These are phyloP conservation scores for Yamadazyma takamatsuzukensis DNA, from an alignment of 805 yeast genomes.

Conservation along the genomic window DNA sequence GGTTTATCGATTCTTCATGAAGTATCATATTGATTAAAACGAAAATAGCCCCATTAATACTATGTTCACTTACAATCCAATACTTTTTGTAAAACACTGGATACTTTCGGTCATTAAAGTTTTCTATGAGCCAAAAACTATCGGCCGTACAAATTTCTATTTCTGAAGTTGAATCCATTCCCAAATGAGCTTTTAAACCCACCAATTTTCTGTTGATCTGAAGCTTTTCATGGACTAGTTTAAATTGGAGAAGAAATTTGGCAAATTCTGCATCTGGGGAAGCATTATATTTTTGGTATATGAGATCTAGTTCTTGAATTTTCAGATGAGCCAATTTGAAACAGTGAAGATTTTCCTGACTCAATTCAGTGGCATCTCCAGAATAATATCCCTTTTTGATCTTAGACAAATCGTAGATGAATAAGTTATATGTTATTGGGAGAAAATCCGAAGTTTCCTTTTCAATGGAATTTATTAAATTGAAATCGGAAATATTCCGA, in stretches of 20 bases:
- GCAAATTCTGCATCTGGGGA: not conserved
- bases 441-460: slow-evolving; percentile 18
- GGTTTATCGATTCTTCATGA: slow-evolving; percentile 1
- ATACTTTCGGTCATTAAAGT: slow-evolving; percentile 5
- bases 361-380: slow-evolving; percentile 2
- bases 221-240: slow-evolving; percentile 5
- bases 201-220: not conserved
- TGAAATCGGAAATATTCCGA: slow-evolving; percentile 12
- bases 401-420: slow-evolving; percentile 16
- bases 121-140: slow-evolving; percentile 1
- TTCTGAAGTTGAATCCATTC: slow-evolving; percentile 1
- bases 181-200: slow-evolving; percentile 1
- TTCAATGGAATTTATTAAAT: slow-evolving; percentile 7
- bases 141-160: not conserved
- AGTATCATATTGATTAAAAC: slow-evolving; percentile 7
- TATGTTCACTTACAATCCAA: slow-evolving; percentile 9
- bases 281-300: not conserved
- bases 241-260: slow-evolving; percentile 3
- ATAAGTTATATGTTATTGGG: slow-evolving; percentile 14
- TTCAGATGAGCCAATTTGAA: slow-evolving; percentile 1
- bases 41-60: slow-evolving; percentile 8
- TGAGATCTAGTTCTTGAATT: not conserved
- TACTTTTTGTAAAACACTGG: slow-evolving; percentile 8
- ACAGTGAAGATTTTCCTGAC: not conserved
- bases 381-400: slow-evolving; percentile 23